phyloP scores from a whole-genome alignment of 345 rosid species.

The rapeseed (Brassica napus) region DNA sequence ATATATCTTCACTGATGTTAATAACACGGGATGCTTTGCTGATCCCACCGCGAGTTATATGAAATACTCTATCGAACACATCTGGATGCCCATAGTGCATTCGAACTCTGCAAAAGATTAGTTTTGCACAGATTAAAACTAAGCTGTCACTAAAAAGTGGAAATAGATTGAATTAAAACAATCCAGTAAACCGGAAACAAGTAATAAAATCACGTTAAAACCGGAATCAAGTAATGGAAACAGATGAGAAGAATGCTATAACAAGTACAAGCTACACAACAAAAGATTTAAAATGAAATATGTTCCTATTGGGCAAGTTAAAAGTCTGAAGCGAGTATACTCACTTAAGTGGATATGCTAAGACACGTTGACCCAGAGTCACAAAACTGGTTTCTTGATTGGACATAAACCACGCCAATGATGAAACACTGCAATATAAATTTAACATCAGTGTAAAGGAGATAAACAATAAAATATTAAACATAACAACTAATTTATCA shows the following conservation, averaged over 20 bases:
- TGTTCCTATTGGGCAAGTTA: neutral
- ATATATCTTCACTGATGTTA: slow-evolving; percentile 97
- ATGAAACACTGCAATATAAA: slow-evolving; percentile 82
- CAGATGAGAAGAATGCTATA: neutral
- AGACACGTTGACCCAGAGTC: slow-evolving; percentile 92
- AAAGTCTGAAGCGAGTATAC: slow-evolving; percentile 33
- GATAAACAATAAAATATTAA: slow-evolving; percentile 16
- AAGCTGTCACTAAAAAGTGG: slow-evolving; percentile 12
- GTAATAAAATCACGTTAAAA: neutral
- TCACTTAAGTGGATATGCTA: slow-evolving; percentile 93
- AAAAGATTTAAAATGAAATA: neutral
- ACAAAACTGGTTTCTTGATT: slow-evolving; percentile 99
- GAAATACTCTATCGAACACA: slow-evolving; percentile 94
- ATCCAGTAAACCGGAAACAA: neutral
- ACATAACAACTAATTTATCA: neutral
- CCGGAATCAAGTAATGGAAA: neutral
- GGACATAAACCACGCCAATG: slow-evolving; percentile 98
- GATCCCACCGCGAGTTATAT: slow-evolving; percentile 95
- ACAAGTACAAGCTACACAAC: slow-evolving; percentile 14
- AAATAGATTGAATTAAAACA: neutral
- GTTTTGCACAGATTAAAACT: slow-evolving; percentile 29
- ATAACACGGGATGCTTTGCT: slow-evolving; percentile 98
- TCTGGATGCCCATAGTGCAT: slow-evolving; percentile 99
- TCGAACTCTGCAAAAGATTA: slow-evolving; percentile 75
- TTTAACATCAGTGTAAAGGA: slow-evolving; percentile 32